Conservation (phyloP, 345 rosid genomes). For the Boechera divaricarpa region DNA sequence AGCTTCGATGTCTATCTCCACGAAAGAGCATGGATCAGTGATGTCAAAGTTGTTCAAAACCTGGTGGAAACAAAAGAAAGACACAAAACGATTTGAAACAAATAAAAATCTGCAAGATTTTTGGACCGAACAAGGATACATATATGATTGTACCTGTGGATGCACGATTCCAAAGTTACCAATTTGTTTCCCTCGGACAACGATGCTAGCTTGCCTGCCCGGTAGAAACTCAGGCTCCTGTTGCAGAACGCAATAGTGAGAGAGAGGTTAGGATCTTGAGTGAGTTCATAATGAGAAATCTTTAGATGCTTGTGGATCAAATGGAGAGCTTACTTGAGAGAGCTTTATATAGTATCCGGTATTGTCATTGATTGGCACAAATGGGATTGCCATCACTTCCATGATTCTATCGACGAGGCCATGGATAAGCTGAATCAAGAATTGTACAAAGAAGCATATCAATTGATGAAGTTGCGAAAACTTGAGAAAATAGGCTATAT, state of each 20-base stretch:
- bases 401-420: constrained; percentile 86
- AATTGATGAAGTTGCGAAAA: neutral
- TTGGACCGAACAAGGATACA: neutral
- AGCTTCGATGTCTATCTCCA: constrained; percentile 69
- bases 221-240: constrained; percentile 86
- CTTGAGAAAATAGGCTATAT: neutral
- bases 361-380: constrained; percentile 58
- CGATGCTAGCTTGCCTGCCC: constrained; percentile 85
- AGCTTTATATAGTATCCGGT: constrained; percentile 65
- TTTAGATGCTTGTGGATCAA: neutral
- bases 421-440: constrained; percentile 73
- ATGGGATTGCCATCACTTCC: constrained; percentile 82
- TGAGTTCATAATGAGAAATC: neutral
- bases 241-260: constrained; percentile 2
- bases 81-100: neutral
- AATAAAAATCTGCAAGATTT: neutral
- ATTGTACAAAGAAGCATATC: neutral
- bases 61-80: constrained; percentile 41
- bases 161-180: constrained; percentile 89
- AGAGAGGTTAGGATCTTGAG: constrained; percentile 2
- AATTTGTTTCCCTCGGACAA: constrained; percentile 68
- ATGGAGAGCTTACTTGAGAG: constrained; percentile 64
- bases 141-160: constrained; percentile 63
- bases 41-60: constrained; percentile 81
- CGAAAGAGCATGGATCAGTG: constrained; percentile 77